A percentile compares a stretch with the other conserved stretches of the same genome.
Evolutionary conservation across 352 stramenopile genomes (phyloP).

Genomic region (Globisporangium barbulae): DNA sequence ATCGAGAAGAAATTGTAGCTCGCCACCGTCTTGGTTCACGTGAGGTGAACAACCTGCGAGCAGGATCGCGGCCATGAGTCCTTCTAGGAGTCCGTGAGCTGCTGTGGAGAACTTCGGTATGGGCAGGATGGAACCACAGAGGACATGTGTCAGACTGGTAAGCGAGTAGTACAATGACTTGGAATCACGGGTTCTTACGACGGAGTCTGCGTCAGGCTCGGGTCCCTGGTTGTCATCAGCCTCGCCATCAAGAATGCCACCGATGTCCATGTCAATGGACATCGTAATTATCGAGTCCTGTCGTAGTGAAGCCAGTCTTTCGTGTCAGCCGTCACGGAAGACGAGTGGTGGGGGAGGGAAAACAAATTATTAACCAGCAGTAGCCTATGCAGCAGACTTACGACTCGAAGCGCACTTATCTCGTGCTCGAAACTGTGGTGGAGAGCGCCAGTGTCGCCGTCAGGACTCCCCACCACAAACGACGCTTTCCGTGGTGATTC

Average conservation of each 20-base stretch:
- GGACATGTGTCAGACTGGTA: background rate
- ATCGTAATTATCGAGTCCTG: slow-evolving; percentile 11
- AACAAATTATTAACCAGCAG: no score
- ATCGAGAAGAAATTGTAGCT: slow-evolving; percentile 12
- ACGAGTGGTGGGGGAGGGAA: no score
- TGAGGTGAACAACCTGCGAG: background rate
- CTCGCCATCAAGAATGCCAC: background rate
- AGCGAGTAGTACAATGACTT: background rate
- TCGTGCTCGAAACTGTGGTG: background rate
- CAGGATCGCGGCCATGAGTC: slow-evolving; percentile 1
- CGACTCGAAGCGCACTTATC: background rate
- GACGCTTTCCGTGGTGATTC: background rate
- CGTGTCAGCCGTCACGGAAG: background rate
- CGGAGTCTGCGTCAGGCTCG: background rate
- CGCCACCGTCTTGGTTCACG: background rate
- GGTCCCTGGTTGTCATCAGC: background rate
- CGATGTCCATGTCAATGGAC: background rate
- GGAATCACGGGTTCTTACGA: background rate
- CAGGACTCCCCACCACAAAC: background rate
- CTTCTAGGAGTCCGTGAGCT: slow-evolving; percentile 9
- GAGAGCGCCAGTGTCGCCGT: background rate
- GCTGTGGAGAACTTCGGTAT: slow-evolving; percentile 6
- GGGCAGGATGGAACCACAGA: background rate
- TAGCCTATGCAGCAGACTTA: background rate
- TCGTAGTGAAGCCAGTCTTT: no score